Conservation (phyloP, 768 basidiomycete genomes). For the Exidia glandulosa region DNA sequence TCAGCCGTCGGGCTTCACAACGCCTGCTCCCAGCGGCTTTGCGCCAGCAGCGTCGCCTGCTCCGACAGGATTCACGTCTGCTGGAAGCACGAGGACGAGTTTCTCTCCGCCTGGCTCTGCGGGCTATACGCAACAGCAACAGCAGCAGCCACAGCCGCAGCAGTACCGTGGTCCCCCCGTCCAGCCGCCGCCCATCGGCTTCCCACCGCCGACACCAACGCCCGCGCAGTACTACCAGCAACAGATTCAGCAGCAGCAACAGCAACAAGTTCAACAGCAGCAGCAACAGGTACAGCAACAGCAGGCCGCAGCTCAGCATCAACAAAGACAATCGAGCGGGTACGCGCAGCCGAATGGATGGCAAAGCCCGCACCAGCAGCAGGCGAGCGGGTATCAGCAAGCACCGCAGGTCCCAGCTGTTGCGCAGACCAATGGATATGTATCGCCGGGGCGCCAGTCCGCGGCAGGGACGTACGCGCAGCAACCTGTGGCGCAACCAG, state of each 20-base stretch:
- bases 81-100: not conserved
- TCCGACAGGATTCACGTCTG: not conserved
- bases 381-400: constrained; percentile 9
- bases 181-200: not conserved
- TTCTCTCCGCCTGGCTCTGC: constrained; percentile 4
- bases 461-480: constrained; percentile 15
- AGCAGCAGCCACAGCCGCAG: constrained; percentile 5
- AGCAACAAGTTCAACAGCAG: constrained; percentile 8
- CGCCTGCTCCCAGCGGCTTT: constrained; percentile 9
- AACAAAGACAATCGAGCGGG: not conserved
- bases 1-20: not conserved
- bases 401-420: not conserved
- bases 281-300: constrained; percentile 7
- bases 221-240: constrained; percentile 28
- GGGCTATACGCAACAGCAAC: constrained; percentile 9
- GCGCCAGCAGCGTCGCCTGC: constrained; percentile 16
- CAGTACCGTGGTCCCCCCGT: constrained; percentile 2
- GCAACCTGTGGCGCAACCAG: constrained; percentile 18
- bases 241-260: constrained; percentile 20
- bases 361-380: constrained; percentile 14
- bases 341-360: not conserved
- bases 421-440: not conserved
- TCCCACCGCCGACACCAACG: constrained; percentile 14
- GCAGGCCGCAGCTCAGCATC: not conserved
- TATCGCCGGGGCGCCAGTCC: not conserved